Evolutionary conservation across 495 filamentous ascomycete species (phyloP).

Genomic region (Hyaloscypha bicolor): DNA sequence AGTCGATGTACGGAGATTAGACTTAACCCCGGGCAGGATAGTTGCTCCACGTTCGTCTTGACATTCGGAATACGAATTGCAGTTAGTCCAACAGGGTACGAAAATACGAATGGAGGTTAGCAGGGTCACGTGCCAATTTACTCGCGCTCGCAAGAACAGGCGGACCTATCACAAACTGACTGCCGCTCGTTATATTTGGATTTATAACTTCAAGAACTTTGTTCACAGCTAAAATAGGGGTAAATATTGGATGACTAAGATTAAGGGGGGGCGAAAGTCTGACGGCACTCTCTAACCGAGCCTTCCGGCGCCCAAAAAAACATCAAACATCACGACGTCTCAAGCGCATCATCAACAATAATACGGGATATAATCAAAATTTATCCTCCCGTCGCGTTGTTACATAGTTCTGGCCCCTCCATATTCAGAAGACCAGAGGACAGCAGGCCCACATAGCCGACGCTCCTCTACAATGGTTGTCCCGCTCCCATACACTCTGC

Average conservation of each 20-base stretch:
- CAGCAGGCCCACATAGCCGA: neutral
- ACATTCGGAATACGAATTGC: neutral
- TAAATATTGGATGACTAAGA: neutral
- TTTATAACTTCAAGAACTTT: no score
- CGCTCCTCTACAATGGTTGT: slow-evolving; percentile 10
- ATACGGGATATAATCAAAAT: neutral
- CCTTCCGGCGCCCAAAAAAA: neutral
- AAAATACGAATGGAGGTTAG: neutral
- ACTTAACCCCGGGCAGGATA: neutral
- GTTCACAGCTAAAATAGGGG: no score
- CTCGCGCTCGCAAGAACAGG: no score
- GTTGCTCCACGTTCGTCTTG: neutral
- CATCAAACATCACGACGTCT: neutral
- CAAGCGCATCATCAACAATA: neutral
- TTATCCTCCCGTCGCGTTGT: neutral
- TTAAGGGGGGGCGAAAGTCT: no score
- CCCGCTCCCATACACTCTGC: slow-evolving; percentile 27
- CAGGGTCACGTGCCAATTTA: neutral
- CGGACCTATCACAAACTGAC: no score
- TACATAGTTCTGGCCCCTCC: neutral
- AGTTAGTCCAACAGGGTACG: neutral
- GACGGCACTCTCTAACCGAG: neutral
- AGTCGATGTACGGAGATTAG: neutral
- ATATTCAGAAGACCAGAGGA: neutral
- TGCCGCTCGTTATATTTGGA: no score